Evolutionary conservation across 208 protist genomes (phyloP).

Genomic region (Wallacemonas sp.): DNA sequence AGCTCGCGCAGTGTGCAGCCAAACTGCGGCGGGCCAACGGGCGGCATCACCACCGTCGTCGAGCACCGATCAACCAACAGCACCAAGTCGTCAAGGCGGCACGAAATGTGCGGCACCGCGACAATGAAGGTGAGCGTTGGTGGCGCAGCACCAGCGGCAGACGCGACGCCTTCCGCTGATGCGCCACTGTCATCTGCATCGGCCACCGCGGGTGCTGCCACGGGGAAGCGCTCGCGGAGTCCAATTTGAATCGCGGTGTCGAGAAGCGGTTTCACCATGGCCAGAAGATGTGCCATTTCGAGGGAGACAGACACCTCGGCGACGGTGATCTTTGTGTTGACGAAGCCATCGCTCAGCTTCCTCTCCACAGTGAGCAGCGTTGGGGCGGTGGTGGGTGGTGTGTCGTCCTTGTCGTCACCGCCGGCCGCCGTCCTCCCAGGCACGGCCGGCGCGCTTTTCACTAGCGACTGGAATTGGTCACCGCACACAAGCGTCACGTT

Average conservation of each 20-base stretch:
- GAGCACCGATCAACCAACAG: constrained; percentile 23
- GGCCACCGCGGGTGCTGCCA: too few relatives aligned
- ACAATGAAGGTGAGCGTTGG: constrained; percentile 21
- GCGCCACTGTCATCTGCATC: too few relatives aligned
- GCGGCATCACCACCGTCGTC: constrained; percentile 9
- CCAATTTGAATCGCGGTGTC: constrained; percentile 12
- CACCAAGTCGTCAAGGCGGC: constrained; percentile 28
- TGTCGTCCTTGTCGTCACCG: constrained; percentile 19
- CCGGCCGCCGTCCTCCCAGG: constrained; percentile 2
- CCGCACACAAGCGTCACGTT: constrained; percentile 31
- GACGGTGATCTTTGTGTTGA: constrained; percentile 20
- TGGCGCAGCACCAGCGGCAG: background rate
- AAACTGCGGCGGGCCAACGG: constrained; percentile 17
- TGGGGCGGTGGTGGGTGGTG: too few relatives aligned
- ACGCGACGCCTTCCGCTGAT: background rate
- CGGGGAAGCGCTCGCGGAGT: constrained; percentile 11
- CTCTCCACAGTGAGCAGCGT: constrained; percentile 17
- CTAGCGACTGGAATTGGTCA: constrained; percentile 20
- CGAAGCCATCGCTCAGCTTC: constrained; percentile 4
- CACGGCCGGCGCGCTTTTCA: constrained; percentile 11
- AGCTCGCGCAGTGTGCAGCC: constrained; percentile 38
- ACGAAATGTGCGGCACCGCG: constrained; percentile 18
- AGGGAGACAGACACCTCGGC: constrained; percentile 14
- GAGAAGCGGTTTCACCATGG: constrained; percentile 13
- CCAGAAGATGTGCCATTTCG: constrained; percentile 11